Evolutionary conservation across 2,329 filamentous ascomycete genomes (phyloP), one percentile per base, ranked within the genome.

Genomic region (Trichoderma hamatum): DNA sequence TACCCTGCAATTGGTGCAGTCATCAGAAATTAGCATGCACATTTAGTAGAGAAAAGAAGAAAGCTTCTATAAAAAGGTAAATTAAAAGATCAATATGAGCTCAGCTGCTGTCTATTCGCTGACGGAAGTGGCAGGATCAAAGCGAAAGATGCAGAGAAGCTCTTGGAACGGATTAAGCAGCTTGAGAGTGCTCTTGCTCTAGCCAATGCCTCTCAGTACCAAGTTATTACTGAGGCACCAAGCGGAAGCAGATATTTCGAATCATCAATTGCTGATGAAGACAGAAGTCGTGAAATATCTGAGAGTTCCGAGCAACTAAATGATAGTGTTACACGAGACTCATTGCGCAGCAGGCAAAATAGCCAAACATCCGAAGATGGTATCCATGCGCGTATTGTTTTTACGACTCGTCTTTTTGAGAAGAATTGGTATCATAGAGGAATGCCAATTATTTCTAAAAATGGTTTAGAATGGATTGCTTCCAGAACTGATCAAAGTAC

Each of bases 1-100:
- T 64, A 54, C 61, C 61, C 61, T 64, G 61, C 32, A 64, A 64
- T 26, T 64, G 61, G 61, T 64, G 61, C 14, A 55, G 32, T 21
- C 49, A 64, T 54, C 61, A 64, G 7, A 30, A 43, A 2, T 21
- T 64, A 11, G 34, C 49, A 55, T 64, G 61, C 2, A 55, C 61
- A 3, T 3, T 64, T 16, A 64, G 30, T 13, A 36, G 61, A 16
- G 32, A 64, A 39, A 39, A 64, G 5, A 26, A 24, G 13, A 55
- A 10, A 21, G 1, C 9, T 39, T 19, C 61, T 16, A 36, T 26
- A 13, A 64, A 64, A 21, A 55, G 49, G 61, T 64, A 19, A 6
- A 24, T 13, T 13, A 9, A 11, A 14, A 39, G 36, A 26, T 16
- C 7, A 26, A n/a, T 14, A n/a, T 13, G 14, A 28, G 2, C 5